Conservation (phyloP, 2,329 filamentous ascomycete species). For the Fusarium armeniacum region DNA sequence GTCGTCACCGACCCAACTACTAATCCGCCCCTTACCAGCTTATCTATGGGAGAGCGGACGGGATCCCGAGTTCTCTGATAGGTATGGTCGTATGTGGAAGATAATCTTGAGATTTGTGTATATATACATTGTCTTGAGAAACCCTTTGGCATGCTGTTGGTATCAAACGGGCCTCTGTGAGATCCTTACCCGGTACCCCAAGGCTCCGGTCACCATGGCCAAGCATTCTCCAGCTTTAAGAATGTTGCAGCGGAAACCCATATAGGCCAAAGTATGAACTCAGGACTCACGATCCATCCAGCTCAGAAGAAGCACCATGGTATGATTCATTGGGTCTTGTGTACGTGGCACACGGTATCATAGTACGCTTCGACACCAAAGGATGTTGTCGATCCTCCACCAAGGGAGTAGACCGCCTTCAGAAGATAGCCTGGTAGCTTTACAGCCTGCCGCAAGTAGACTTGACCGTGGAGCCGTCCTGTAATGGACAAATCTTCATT, state of each 20-base stretch:
- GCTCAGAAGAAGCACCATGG: neutral
- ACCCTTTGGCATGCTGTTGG: neutral
- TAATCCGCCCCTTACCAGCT: neutral
- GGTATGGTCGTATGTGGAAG: neutral
- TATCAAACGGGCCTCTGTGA: neutral
- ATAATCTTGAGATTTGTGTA: neutral
- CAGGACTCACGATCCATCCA: neutral
- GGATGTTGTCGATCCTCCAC: constrained; percentile 6
- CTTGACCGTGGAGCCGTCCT: constrained; percentile 16
- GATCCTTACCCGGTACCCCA: too few relatives aligned
- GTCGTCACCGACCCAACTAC: neutral
- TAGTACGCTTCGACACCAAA: neutral
- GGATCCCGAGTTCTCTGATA: neutral
- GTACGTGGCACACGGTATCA: too few relatives aligned
- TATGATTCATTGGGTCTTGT: neutral
- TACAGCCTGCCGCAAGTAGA: neutral
- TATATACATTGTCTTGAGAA: neutral
- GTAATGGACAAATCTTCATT: constrained; percentile 17
- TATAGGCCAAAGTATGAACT: neutral
- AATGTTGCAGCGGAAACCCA: neutral
- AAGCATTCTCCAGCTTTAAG: neutral
- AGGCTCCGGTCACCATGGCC: too few relatives aligned
- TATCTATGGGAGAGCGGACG: neutral
- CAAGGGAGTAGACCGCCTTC: constrained; percentile 13
- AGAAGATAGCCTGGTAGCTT: constrained; percentile 6